Percentiles rank a stretch among this genome's conserved stretches.
Evolutionary conservation across 331 rosid species (phyloP).

Genomic region (Quercus lobata): DNA sequence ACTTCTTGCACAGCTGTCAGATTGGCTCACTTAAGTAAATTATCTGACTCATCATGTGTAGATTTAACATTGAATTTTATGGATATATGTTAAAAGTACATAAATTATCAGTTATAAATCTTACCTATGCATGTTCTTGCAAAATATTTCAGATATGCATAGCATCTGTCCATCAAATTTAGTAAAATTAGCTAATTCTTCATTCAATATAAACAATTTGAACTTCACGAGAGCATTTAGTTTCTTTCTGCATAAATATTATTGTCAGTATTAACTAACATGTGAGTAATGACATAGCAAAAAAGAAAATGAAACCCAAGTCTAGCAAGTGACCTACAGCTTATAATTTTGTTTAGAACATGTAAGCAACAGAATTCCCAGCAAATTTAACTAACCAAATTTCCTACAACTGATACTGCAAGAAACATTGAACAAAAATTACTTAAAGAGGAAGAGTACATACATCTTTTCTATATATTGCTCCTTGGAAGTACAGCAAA

Average conservation of each 20-base stretch:
- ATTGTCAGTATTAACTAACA: not conserved
- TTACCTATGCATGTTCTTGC: not conserved
- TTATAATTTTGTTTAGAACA: not conserved
- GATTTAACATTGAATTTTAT: not conserved
- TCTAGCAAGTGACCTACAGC: not conserved
- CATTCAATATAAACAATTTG: not conserved
- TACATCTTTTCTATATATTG: conserved; percentile 83
- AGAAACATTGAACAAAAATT: conserved; percentile 12
- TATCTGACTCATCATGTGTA: not conserved
- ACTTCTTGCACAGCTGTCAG: not conserved
- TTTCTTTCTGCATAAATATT: not conserved
- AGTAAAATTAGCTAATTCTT: not conserved
- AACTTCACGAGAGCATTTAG: not conserved
- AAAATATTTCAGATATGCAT: not conserved
- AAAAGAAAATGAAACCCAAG: not conserved
- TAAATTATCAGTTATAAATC: not conserved
- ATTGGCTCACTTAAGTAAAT: not conserved
- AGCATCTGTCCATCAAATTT: not conserved
- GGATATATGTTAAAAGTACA: not conserved
- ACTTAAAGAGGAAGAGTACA: conserved; percentile 27
- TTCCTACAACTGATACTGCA: not conserved
- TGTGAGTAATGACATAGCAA: not conserved
- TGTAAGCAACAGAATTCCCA: not conserved
- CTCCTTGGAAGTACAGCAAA: conserved; percentile 87
- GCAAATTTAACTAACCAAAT: not conserved